These are phyloP conservation scores for Platismatia glauca DNA, from an alignment of 495 filamentous ascomycete species.

Conservation along the genomic window DNA sequence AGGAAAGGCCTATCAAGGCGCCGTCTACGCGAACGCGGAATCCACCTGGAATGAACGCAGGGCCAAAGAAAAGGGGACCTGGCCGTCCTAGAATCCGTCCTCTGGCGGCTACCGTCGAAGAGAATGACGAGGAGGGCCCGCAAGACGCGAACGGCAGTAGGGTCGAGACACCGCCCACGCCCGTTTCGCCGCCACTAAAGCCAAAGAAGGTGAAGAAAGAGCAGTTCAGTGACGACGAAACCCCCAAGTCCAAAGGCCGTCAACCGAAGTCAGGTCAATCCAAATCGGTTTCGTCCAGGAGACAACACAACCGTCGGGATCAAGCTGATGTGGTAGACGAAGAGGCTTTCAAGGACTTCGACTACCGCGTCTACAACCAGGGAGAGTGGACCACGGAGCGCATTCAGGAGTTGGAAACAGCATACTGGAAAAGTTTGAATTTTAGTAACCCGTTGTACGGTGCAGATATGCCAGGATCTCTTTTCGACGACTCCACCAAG, in stretches of 20 bases:
- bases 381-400: constrained; percentile 80
- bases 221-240: constrained; percentile 44
- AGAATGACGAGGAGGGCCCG: constrained; percentile 28
- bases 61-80: constrained; percentile 36
- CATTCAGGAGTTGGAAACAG: constrained; percentile 85
- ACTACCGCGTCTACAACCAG: constrained; percentile 75
- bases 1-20: constrained; percentile 48
- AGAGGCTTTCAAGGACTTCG: constrained; percentile 74
- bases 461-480: constrained; percentile 88
- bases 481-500: constrained; percentile 83
- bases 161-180: constrained; percentile 43
- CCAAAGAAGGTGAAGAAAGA: constrained; percentile 41
- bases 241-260: constrained; percentile 41
- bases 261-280: constrained; percentile 41
- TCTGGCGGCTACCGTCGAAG: constrained; percentile 15
- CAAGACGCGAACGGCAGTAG: constrained; percentile 36
- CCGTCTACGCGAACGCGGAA: constrained; percentile 29
- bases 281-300: constrained; percentile 52
- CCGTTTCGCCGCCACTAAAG: constrained; percentile 43
- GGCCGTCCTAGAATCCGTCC: constrained; percentile 29
- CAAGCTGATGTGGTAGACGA: constrained; percentile 69
- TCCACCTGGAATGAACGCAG: constrained; percentile 25
- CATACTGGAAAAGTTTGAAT: constrained; percentile 93
- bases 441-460: constrained; percentile 93
- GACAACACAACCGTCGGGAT: constrained; percentile 73